Evolutionary conservation across 345 rosid genomes (phyloP), one percentile per base, ranked within the genome.

Genomic region (Mercurialis annua): DNA sequence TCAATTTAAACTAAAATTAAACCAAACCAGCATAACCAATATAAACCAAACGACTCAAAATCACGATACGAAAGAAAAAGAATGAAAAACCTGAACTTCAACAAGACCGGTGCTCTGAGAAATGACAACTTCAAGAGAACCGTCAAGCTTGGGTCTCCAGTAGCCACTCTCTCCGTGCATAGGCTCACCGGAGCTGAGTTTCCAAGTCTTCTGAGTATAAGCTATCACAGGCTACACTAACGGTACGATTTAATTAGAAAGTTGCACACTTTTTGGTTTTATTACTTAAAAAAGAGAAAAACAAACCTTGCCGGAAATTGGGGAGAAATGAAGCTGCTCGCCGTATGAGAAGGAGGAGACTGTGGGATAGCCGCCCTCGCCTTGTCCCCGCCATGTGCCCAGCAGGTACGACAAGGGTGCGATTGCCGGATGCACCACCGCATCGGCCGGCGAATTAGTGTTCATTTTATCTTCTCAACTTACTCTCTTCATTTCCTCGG

Each of bases 351-450:
- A 90, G 59, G 88, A 71, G 69, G 69, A 51, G 77, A 86, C 81
- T 69, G 90, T 87, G 23, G 92, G 93, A 64, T 66, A 87, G 2
- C 71, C 74, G 18, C 97, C 97, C 68, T 85, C 77, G 14, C 93
- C 97, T 73, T 83, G 56, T n/a, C 93, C 93, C 74, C 78, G 82
- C 97, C 97, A 90, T 31, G 77, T 87, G 3, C 97, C 93, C 50
- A 90, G 43, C 33, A 90, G 83, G 69, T 76, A 86, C 0, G 88
- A 73, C 0, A 90, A n/a, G 20, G 90, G 86, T 36, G 74, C 84
- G 6, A 84, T 72, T n/a, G 80, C 81, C 16, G 90, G 87, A 44
- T 87, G 97, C 30, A 84, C 1, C 23, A 72, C 59, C 12, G 52
- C 38, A 59, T 43, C 10, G 42, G 59, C 38, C 5, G 64, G 46